Evolutionary conservation across 257 asterid species (phyloP).

Genomic region (Salvia splendens): DNA sequence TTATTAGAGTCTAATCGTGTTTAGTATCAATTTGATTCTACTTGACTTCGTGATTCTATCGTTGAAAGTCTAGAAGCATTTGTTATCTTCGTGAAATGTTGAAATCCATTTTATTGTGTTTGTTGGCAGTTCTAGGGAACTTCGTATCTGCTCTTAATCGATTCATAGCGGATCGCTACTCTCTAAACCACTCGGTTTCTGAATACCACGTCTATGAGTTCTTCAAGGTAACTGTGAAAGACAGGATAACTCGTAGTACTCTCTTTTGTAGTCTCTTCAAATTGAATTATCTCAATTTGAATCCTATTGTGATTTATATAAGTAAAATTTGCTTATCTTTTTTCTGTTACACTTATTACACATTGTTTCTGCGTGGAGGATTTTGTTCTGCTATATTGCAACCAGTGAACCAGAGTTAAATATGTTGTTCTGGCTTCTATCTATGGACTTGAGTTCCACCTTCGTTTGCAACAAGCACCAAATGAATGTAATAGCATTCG

Average conservation of each 20-base stretch:
- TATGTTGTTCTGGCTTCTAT: too few species aligned
- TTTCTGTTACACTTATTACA: too few species aligned
- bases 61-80: not conserved
- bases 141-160: constrained; percentile 86
- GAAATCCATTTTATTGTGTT: constrained; percentile 4
- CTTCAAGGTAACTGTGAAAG: constrained; percentile 64
- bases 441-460: too few species aligned
- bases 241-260: not conserved
- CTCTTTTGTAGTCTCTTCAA: not conserved
- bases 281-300: not conserved
- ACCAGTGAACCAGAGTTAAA: too few species aligned
- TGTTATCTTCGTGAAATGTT: constrained; percentile 13
- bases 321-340: too few species aligned
- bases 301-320: too few species aligned
- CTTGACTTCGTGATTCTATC: too few species aligned
- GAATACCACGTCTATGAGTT: constrained; percentile 94
- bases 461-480: too few species aligned
- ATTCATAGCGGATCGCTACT: constrained; percentile 81
- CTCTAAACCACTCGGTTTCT: constrained; percentile 61
- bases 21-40: not conserved
- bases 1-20: constrained; percentile 10
- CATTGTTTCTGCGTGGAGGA: too few species aligned
- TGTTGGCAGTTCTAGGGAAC: constrained; percentile 91
- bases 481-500: too few species aligned
- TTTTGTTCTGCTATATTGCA: too few species aligned